Conservation (phyloP, 768 basidiomycete species). For the Suillus occidentalis region DNA sequence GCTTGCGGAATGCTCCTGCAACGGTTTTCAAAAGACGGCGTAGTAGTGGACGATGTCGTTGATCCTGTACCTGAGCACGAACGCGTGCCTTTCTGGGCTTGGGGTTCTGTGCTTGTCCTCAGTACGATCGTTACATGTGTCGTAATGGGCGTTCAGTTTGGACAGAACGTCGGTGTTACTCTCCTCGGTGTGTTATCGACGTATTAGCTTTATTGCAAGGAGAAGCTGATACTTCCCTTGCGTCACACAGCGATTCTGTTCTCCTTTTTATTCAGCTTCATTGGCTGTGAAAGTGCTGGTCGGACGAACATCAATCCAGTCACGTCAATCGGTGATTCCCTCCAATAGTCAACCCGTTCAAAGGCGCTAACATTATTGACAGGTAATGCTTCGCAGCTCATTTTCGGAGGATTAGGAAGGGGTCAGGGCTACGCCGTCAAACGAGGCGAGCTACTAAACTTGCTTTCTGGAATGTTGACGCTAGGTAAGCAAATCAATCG, state of each 20-base stretch:
- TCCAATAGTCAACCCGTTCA: neutral
- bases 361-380: neutral
- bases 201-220: neutral
- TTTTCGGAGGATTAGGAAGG: constrained; percentile 61
- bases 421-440: constrained; percentile 29
- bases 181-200: constrained; percentile 3
- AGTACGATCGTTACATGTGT: constrained; percentile 51
- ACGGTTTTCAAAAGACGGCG: constrained; percentile 1
- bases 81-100: constrained; percentile 55
- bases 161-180: constrained; percentile 44
- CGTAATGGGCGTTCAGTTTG: constrained; percentile 52
- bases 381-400: constrained; percentile 51
- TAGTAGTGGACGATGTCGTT: constrained; percentile 40
- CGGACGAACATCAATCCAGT: constrained; percentile 62
- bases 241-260: constrained; percentile 42
- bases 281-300: constrained; percentile 59
- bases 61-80: constrained; percentile 53
- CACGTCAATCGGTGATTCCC: constrained; percentile 40
- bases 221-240: neutral
- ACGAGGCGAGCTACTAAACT: constrained; percentile 10
- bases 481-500: constrained; percentile 2
- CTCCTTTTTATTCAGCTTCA: constrained; percentile 64
- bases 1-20: constrained; percentile 1
- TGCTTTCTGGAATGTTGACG: constrained; percentile 10
- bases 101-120: constrained; percentile 46